A percentile compares a stretch with the other conserved stretches of the same genome.
Evolutionary conservation across 2,329 filamentous ascomycete genomes (phyloP).

Genomic region (Fonsecaea pedrosoi): DNA sequence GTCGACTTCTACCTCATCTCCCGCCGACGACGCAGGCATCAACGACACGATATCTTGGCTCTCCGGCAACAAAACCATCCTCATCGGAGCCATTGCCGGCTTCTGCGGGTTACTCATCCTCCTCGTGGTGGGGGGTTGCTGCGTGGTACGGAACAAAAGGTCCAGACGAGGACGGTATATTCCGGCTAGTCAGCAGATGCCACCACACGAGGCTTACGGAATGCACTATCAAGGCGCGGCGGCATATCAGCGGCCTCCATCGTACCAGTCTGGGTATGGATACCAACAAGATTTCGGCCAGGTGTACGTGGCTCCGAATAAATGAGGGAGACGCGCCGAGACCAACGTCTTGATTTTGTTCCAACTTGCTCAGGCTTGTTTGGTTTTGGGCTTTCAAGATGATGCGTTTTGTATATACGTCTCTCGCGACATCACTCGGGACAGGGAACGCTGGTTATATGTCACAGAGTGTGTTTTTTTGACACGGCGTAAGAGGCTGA

Average conservation of each 20-base stretch:
- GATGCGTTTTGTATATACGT: not conserved
- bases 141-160: not conserved
- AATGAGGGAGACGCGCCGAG: constrained; percentile 2
- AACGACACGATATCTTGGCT: constrained; percentile 10
- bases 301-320: constrained; percentile 13
- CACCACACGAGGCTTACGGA: not conserved
- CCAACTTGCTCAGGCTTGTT: not conserved
- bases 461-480: too few species aligned
- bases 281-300: constrained; percentile 1
- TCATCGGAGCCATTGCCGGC: constrained; percentile 21
- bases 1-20: constrained; percentile 2
- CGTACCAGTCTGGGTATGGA: not conserved
- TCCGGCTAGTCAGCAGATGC: constrained; percentile 6
- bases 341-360: not conserved
- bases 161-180: not conserved
- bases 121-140: constrained; percentile 8
- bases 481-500: too few species aligned
- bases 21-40: not conserved
- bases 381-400: not conserved
- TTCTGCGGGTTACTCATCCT: constrained; percentile 12
- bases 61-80: constrained; percentile 2
- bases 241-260: constrained; percentile 1
- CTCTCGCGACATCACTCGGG: too few species aligned
- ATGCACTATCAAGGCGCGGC: constrained; percentile 1
- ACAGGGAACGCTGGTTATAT: too few species aligned